Conservation (phyloP, 495 filamentous ascomycete species). For the Apiosordaria backusii region DNA sequence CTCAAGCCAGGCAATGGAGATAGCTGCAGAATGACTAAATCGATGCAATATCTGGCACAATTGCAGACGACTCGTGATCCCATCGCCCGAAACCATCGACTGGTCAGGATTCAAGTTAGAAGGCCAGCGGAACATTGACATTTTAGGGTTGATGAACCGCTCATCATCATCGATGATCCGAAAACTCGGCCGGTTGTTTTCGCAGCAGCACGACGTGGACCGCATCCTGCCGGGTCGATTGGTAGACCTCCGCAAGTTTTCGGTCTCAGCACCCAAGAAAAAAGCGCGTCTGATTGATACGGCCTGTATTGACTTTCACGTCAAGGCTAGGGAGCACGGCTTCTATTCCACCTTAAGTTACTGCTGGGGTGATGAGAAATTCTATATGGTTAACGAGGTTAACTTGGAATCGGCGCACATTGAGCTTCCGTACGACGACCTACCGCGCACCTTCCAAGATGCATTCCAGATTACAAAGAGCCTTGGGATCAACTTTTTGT, state of each 20-base stretch:
- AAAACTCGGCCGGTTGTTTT: no score
- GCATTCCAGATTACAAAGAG: background rate
- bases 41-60: background rate
- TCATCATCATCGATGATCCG: background rate
- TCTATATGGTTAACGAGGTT: background rate
- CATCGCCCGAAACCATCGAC: background rate
- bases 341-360: background rate
- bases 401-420: background rate
- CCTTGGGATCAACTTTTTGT: background rate
- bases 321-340: background rate
- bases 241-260: background rate
- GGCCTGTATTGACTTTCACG: background rate
- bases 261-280: background rate
- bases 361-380: background rate
- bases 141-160: background rate
- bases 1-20: background rate
- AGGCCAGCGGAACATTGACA: background rate
- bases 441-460: background rate
- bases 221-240: background rate
- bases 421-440: background rate
- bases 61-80: background rate
- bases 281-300: background rate
- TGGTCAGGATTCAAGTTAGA: background rate
- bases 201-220: background rate
- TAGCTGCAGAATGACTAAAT: background rate